Evolutionary conservation across 2,329 filamentous ascomycete genomes (phyloP).

Genomic region (Onygenales sp.): DNA sequence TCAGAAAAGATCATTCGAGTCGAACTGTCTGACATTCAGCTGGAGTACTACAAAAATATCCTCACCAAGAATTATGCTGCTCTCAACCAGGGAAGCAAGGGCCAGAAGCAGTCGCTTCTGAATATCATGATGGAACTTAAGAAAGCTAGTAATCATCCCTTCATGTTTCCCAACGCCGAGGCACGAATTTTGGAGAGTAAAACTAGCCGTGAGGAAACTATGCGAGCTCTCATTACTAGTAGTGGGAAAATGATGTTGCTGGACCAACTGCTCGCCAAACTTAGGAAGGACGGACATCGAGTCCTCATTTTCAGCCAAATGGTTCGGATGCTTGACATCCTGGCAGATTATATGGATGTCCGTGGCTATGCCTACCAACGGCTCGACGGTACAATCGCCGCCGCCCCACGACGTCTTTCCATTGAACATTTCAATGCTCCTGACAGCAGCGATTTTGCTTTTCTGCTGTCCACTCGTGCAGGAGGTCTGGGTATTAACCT

Average conservation of each 20-base stretch:
- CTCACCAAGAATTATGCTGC: conserved; percentile 93
- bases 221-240: conserved; percentile 88
- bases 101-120: conserved; percentile 86
- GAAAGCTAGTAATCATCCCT: conserved; percentile 97
- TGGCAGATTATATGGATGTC: conserved; percentile 85
- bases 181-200: conserved; percentile 77
- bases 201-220: conserved; percentile 73
- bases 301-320: conserved; percentile 99
- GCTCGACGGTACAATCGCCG: conserved; percentile 87
- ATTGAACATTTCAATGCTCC: conserved; percentile 99
- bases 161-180: conserved; percentile 93
- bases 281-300: conserved; percentile 87
- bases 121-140: conserved; percentile 99
- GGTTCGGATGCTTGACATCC: conserved; percentile 96
- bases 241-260: conserved; percentile 99
- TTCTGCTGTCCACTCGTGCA: conserved; percentile 86
- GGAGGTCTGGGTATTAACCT: conserved; percentile 92
- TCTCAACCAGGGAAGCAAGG: conserved; percentile 78
- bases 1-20: conserved; percentile 98
- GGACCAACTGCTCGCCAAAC: conserved; percentile 85
- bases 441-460: conserved; percentile 91
- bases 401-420: conserved; percentile 76
- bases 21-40: conserved; percentile 87
- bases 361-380: conserved; percentile 94
- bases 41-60: conserved; percentile 99